phyloP scores from a whole-genome alignment of 2,329 filamentous ascomycete species.

The Hypoxylon sp. region DNA sequence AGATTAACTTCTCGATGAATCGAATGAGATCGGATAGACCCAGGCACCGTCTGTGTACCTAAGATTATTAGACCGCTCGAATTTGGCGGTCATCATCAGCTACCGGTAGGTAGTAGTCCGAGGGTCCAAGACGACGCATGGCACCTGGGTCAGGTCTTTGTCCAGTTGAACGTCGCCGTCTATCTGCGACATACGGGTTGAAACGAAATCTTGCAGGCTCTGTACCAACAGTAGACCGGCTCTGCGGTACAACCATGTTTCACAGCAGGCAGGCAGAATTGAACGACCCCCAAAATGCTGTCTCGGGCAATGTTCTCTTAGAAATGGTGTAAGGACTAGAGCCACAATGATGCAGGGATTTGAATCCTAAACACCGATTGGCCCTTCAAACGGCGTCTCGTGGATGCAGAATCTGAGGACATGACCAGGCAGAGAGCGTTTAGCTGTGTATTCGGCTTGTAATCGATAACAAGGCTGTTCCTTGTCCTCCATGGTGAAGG shows the following conservation, averaged over 20 bases:
- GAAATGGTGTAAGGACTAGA: conserved; percentile 4
- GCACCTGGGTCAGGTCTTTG: not conserved
- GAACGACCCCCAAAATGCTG: conserved; percentile 9
- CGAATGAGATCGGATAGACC: not conserved
- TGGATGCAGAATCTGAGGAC: conserved; percentile 34
- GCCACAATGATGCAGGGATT: conserved; percentile 21
- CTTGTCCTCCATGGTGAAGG: not conserved
- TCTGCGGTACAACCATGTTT: conserved; percentile 33
- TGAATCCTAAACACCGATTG: conserved; percentile 33
- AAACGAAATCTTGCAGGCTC: conserved; percentile 19
- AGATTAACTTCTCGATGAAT: conserved; percentile 2
- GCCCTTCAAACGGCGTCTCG: conserved; percentile 28
- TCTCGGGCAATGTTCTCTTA: conserved; percentile 3
- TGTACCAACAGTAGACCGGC: conserved; percentile 29
- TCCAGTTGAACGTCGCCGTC: not conserved
- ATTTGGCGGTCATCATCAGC: not conserved
- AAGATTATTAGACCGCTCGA: conserved; percentile 1
- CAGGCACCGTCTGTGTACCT: not conserved
- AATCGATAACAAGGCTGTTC: conserved; percentile 18
- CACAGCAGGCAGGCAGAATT: conserved; percentile 28
- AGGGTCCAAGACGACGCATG: not conserved
- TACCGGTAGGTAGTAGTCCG: not conserved
- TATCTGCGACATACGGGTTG: conserved; percentile 20
- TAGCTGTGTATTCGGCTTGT: conserved; percentile 8
- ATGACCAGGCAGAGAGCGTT: conserved; percentile 8